Percentiles rank a stretch among this genome's conserved stretches.
phyloP scores from a whole-genome alignment of 1,284 basidiomycete genomes.

The Malassezia furfur region DNA sequence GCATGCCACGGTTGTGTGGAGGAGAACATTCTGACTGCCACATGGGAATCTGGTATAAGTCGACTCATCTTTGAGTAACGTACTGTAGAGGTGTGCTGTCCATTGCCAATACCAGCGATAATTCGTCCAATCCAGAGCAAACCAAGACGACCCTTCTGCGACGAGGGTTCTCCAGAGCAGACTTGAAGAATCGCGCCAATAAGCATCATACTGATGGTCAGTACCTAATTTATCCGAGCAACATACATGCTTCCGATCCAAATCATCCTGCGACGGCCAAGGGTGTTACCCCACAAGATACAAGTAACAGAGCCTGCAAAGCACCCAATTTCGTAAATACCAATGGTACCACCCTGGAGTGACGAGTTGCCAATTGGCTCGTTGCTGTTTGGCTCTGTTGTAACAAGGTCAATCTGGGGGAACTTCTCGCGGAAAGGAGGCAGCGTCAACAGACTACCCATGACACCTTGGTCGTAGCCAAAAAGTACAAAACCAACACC shows the following conservation, averaged over 20 bases:
- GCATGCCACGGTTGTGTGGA: slow-evolving; percentile 42
- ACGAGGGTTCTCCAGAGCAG: neutral
- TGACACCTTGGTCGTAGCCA: slow-evolving; percentile 46
- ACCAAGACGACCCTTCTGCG: neutral
- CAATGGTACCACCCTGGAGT: slow-evolving; percentile 37
- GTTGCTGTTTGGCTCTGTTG: no score
- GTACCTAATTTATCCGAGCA: neutral
- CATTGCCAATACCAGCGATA: slow-evolving; percentile 42
- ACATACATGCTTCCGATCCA: slow-evolving; percentile 30
- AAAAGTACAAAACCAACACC: slow-evolving; percentile 44
- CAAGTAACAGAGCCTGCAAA: slow-evolving; percentile 41
- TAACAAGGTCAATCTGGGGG: slow-evolving; percentile 37
- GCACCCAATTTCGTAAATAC: slow-evolving; percentile 44
- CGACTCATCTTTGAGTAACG: neutral
- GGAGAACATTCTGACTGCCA: slow-evolving; percentile 45
- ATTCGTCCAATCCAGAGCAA: slow-evolving; percentile 44
- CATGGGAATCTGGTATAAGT: slow-evolving; percentile 26
- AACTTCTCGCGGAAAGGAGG: slow-evolving; percentile 30
- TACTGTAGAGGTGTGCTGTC: slow-evolving; percentile 43
- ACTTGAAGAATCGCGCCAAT: slow-evolving; percentile 2
- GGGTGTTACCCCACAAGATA: slow-evolving; percentile 35
- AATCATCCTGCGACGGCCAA: slow-evolving; percentile 40
- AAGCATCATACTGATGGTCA: slow-evolving; percentile 1
- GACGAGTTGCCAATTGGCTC: slow-evolving; percentile 17
- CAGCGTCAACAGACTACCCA: slow-evolving; percentile 41